A percentile compares a stretch with the other conserved stretches of the same genome.
These are phyloP conservation scores for Anthostomella pinea DNA, from an alignment of 2,329 filamentous ascomycete genomes.

Conservation along the genomic window DNA sequence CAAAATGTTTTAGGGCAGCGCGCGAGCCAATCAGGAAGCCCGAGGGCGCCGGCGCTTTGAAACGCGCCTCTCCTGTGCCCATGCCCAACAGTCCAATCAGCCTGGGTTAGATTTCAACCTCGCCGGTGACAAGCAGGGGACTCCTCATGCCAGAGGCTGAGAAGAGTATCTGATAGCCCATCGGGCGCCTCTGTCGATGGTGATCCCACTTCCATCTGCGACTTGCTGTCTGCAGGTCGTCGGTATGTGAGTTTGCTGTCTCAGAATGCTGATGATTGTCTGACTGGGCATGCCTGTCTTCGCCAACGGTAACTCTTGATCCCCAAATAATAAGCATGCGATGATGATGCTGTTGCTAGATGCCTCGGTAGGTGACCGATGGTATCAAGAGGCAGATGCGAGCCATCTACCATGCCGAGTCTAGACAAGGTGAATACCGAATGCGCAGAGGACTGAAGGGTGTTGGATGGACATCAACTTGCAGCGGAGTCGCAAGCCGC, in stretches of 20 bases:
- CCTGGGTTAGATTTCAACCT: constrained; percentile 6
- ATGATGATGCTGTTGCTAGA: too few relatives aligned
- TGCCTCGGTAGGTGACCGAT: too few relatives aligned
- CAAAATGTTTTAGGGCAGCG: constrained; percentile 8
- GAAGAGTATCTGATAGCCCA: constrained; percentile 9
- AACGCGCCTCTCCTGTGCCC: constrained; percentile 24
- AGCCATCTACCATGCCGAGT: too few relatives aligned
- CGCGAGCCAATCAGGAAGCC: constrained; percentile 11
- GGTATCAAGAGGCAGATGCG: too few relatives aligned
- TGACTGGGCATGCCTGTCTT: too few relatives aligned
- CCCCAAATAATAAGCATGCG: too few relatives aligned
- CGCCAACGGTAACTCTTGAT: too few relatives aligned
- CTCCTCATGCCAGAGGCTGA: constrained; percentile 10
- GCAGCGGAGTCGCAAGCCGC: constrained; percentile 16
- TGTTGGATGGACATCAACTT: constrained; percentile 3
- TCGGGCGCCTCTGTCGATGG: neutral
- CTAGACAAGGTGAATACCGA: too few relatives aligned
- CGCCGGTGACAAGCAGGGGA: constrained; percentile 11
- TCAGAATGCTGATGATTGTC: too few relatives aligned
- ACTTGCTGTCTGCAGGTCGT: constrained; percentile 4
- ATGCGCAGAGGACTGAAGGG: neutral
- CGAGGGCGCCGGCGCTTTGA: constrained; percentile 19
- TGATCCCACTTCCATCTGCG: neutral
- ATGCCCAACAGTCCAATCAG: constrained; percentile 22
- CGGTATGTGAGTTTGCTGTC: constrained; percentile 1